A percentile compares a stretch with the other conserved stretches of the same genome.
Conservation (phyloP, 306 rosid genomes). For the Clitoria ternatea region DNA sequence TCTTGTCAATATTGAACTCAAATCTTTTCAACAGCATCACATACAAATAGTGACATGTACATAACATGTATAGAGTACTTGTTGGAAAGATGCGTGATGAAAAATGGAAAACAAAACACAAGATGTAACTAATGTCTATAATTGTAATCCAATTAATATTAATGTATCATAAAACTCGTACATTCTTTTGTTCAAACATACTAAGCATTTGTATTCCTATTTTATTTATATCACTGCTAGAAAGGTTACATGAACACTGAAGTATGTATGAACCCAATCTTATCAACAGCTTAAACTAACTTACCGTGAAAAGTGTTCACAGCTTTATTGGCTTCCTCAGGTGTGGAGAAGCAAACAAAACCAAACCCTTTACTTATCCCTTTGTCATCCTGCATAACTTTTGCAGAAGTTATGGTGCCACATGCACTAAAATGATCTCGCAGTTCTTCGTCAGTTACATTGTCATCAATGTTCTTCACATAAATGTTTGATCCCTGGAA, state of each 20-base stretch:
- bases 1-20: not conserved
- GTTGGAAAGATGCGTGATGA: not conserved
- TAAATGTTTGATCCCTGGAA: conserved; percentile 77
- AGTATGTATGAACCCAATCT: not conserved
- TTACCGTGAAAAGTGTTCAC: conserved; percentile 77
- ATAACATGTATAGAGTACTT: not conserved
- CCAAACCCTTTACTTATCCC: conserved; percentile 90
- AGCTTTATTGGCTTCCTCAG: conserved; percentile 87
- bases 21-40: not conserved
- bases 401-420: conserved; percentile 82
- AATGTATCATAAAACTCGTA: not conserved
- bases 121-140: not conserved
- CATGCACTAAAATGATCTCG: conserved; percentile 56
- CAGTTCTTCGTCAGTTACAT: conserved; percentile 62
- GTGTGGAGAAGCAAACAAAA: conserved; percentile 80
- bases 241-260: not conserved
- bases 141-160: conserved; percentile 7
- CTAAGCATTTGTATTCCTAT: conserved; percentile 14
- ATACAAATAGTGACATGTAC: not conserved
- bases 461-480: conserved; percentile 85
- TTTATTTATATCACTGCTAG: conserved; percentile 14
- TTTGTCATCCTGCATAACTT: conserved; percentile 71
- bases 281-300: conserved; percentile 12
- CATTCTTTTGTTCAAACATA: not conserved
- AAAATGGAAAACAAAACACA: not conserved